These are phyloP conservation scores for Amanita pseudoporphyria DNA, from an alignment of 768 basidiomycete genomes.

Conservation along the genomic window DNA sequence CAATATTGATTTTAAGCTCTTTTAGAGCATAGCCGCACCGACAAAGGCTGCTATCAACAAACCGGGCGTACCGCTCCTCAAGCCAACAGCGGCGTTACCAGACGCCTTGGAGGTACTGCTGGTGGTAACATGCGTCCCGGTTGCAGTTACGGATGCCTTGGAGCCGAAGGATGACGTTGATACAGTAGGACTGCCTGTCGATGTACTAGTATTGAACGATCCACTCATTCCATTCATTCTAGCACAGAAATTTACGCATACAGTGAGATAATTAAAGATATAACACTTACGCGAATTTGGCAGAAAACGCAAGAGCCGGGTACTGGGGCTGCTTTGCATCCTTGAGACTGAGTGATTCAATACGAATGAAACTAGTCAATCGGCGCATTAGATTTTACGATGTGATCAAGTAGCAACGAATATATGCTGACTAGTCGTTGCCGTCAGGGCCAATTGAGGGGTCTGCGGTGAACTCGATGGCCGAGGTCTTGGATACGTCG, in stretches of 20 bases:
- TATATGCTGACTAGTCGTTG: constrained; percentile 39
- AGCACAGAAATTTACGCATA: background rate
- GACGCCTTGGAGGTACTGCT: constrained; percentile 16
- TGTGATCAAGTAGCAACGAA: background rate
- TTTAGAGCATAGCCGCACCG: constrained; percentile 29
- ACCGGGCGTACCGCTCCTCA: constrained; percentile 23
- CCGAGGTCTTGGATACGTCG: constrained; percentile 40
- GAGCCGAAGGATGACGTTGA: constrained; percentile 16
- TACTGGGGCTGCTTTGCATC: constrained; percentile 43
- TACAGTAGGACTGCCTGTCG: constrained; percentile 45
- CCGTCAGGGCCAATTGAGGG: constrained; percentile 44
- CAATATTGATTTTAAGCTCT: no score
- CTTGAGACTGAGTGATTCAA: constrained; percentile 48
- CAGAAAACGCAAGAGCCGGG: constrained; percentile 65
- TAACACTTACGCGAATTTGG: constrained; percentile 58
- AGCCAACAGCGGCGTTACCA: constrained; percentile 13
- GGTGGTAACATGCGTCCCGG: constrained; percentile 16
- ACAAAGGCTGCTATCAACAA: constrained; percentile 25
- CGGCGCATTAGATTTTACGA: constrained; percentile 2
- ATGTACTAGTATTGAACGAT: constrained; percentile 53
- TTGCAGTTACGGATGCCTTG: constrained; percentile 10
- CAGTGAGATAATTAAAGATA: background rate
- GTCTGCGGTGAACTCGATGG: constrained; percentile 43
- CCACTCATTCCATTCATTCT: constrained; percentile 70
- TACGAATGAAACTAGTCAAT: constrained; percentile 60